Evolutionary conservation across 2,329 filamentous ascomycete species (phyloP).

Genomic region (Biscogniauxia sp.): DNA sequence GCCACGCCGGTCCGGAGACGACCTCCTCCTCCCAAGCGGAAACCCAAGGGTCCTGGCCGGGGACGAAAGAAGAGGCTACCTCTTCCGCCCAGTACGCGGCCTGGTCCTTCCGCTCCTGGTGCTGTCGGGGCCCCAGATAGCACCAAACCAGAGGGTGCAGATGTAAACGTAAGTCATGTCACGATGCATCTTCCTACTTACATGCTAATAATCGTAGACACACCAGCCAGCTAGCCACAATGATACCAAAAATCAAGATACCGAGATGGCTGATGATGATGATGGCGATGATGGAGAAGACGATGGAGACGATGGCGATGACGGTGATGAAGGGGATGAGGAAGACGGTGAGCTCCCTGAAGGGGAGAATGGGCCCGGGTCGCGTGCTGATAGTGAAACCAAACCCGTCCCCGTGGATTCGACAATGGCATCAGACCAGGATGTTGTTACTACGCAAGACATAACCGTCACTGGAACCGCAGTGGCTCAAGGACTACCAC

Average conservation of each 20-base stretch:
- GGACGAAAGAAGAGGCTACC: conserved; percentile 71
- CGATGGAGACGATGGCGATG: conserved; percentile 47
- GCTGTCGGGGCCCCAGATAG: conserved; percentile 39
- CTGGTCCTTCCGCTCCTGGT: conserved; percentile 35
- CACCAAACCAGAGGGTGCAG: conserved; percentile 37
- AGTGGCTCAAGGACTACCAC: conserved; percentile 13
- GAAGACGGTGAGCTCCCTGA: conserved; percentile 42
- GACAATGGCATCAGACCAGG: conserved; percentile 26
- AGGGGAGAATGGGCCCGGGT: conserved; percentile 41
- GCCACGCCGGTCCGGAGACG: conserved; percentile 53
- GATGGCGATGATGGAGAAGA: conserved; percentile 48
- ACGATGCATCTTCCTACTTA: background rate
- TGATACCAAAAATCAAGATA: conserved; percentile 45
- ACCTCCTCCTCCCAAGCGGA: conserved; percentile 76
- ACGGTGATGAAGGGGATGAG: conserved; percentile 44
- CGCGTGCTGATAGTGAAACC: conserved; percentile 31
- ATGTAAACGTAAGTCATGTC: conserved; percentile 37
- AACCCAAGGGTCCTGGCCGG: conserved; percentile 74
- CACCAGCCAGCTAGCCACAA: conserved; percentile 43
- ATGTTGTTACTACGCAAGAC: background rate
- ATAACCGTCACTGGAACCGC: conserved; percentile 9
- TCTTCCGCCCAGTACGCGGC: conserved; percentile 33
- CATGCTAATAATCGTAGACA: conserved; percentile 31
- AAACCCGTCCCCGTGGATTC: conserved; percentile 34
- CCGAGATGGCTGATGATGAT: conserved; percentile 53